These are phyloP conservation scores for Pythium periplocum DNA, from an alignment of 352 stramenopile species.

Conservation along the genomic window DNA sequence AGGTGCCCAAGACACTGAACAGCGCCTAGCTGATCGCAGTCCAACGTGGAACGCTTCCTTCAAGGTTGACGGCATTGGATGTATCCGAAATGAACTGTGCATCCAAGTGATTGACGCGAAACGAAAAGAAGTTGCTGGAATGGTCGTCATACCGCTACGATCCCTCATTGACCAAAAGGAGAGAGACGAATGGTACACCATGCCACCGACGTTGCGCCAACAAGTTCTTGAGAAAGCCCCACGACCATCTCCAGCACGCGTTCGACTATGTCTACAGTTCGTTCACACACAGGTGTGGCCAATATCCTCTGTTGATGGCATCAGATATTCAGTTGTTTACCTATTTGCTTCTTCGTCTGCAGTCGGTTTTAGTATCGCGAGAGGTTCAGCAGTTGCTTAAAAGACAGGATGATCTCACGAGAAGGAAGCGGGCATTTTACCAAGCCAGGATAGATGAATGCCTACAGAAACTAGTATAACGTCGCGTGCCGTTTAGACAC, in stretches of 20 bases:
- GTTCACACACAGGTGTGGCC: slow-evolving; percentile 50
- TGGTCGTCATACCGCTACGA: slow-evolving; percentile 38
- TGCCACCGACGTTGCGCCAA: slow-evolving; percentile 56
- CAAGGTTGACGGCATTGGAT: slow-evolving; percentile 28
- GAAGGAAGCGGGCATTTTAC: slow-evolving; percentile 30
- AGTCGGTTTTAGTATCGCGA: slow-evolving; percentile 54
- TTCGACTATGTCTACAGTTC: slow-evolving; percentile 35
- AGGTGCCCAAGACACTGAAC: slow-evolving; percentile 26
- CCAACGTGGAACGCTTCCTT: slow-evolving; percentile 38
- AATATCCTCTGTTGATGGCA: background rate
- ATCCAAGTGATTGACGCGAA: slow-evolving; percentile 54
- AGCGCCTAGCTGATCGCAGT: slow-evolving; percentile 36
- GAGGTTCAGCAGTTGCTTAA: slow-evolving; percentile 41
- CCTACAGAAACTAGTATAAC: slow-evolving; percentile 11
- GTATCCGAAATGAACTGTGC: slow-evolving; percentile 29
- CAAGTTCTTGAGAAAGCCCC: slow-evolving; percentile 41
- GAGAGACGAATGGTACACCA: slow-evolving; percentile 44
- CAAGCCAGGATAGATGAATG: slow-evolving; percentile 23
- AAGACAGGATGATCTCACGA: slow-evolving; percentile 16
- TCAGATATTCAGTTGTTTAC: background rate
- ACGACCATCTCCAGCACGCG: slow-evolving; percentile 26
- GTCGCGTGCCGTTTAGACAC: background rate
- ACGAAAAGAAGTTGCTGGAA: slow-evolving; percentile 39
- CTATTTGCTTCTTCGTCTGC: background rate
- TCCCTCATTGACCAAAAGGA: slow-evolving; percentile 55